phyloP scores from a whole-genome alignment of 2,329 filamentous ascomycete genomes.

The Coniochaeta pulveracea region DNA sequence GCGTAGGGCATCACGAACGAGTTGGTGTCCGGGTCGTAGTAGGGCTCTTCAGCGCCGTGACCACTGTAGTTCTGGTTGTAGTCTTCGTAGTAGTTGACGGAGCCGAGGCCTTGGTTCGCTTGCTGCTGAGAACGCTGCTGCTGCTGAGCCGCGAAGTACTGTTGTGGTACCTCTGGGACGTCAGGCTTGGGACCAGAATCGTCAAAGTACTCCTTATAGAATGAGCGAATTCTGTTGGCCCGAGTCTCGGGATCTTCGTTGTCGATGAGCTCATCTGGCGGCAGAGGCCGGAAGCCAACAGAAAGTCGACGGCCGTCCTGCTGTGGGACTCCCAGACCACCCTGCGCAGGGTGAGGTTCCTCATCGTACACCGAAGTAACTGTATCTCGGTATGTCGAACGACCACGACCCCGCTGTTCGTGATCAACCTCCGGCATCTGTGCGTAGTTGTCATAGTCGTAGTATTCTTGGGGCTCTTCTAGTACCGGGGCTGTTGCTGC shows the following conservation, averaged over 20 bases:
- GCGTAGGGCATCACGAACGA: conserved; percentile 75
- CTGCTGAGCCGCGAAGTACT: conserved; percentile 12
- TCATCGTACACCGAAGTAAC: conserved; percentile 18
- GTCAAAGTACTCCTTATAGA: conserved; percentile 99
- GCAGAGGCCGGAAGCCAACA: conserved; percentile 70
- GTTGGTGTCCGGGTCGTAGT: conserved; percentile 55
- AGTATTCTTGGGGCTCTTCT: conserved; percentile 21
- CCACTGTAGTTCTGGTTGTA: conserved; percentile 59
- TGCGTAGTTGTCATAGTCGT: conserved; percentile 18
- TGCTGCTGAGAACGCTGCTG: conserved; percentile 9
- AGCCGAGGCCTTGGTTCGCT: conserved; percentile 10
- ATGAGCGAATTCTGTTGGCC: conserved; percentile 93
- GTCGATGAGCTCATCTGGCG: conserved; percentile 67
- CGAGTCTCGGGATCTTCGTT: conserved; percentile 87
- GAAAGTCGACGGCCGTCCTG: conserved; percentile 49
- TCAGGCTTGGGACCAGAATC: conserved; percentile 46
- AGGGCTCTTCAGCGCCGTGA: conserved; percentile 43
- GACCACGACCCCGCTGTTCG: conserved; percentile 20
- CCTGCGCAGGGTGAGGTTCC: conserved; percentile 14
- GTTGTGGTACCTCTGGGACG: conserved; percentile 20
- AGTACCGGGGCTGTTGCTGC: conserved; percentile 15
- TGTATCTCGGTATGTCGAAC: conserved; percentile 19
- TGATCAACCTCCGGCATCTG: conserved; percentile 8
- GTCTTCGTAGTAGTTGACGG: conserved; percentile 57
- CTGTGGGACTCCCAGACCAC: conserved; percentile 40